Percentiles rank a stretch among this genome's conserved stretches.
Conservation (phyloP, 2,329 filamentous ascomycete species). For the Nothophoma quercina region DNA sequence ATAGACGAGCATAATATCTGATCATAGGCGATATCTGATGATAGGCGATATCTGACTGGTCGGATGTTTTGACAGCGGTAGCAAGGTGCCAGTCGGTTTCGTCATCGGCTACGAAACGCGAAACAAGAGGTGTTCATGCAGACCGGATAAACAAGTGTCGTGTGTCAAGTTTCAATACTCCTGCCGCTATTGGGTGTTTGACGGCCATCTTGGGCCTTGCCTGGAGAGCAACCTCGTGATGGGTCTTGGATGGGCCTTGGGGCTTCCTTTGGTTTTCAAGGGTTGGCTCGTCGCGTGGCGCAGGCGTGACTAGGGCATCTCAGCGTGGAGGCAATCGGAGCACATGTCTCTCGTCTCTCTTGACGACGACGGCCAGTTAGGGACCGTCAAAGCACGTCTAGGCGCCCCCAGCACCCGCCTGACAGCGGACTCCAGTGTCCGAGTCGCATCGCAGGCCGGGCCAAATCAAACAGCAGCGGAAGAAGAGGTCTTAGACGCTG, state of each 20-base stretch:
- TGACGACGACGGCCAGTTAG: conserved; percentile 5
- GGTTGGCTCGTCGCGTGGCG: conserved; percentile 9
- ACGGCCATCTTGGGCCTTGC: background rate
- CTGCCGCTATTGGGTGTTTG: conserved; percentile 16
- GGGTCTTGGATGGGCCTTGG: background rate
- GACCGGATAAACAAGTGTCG: conserved; percentile 1
- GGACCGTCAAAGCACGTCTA: background rate
- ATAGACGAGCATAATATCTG: conserved; percentile 5
- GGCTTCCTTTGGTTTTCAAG: background rate
- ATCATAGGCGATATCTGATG: too few species aligned
- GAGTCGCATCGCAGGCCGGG: background rate
- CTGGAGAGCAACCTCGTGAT: background rate
- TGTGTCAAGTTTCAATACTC: conserved; percentile 16
- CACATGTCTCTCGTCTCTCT: conserved; percentile 7
- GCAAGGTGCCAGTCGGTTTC: background rate
- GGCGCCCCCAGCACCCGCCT: conserved; percentile 5
- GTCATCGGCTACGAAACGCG: background rate
- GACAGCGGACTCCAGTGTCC: conserved; percentile 12
- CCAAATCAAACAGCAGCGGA: conserved; percentile 8
- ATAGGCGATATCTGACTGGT: too few species aligned
- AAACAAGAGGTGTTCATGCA: conserved; percentile 15
- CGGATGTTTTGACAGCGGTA: conserved; percentile 3
- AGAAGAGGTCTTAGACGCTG: background rate
- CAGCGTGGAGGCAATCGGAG: background rate
- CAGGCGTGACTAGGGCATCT: conserved; percentile 12